Evolutionary conservation across 2,329 filamentous ascomycete species (phyloP), one percentile per base, ranked within the genome.

Genomic region (Arthrobotrys musiformis): DNA sequence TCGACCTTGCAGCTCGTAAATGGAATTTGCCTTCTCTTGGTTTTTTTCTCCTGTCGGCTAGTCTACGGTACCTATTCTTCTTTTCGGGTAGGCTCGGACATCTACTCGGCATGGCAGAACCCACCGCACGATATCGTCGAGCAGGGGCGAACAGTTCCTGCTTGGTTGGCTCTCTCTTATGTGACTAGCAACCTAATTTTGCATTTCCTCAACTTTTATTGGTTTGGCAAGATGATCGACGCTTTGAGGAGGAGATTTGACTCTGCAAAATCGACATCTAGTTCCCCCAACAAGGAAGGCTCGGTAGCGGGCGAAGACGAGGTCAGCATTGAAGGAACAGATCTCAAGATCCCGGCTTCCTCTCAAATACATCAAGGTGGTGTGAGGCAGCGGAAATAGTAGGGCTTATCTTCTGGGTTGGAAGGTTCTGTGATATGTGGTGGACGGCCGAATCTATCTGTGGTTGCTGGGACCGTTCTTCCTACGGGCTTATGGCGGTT

Each of bases 151-250:
- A 85, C 84, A 1, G 84, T 94, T 2, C 92, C 92, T 0, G 33
- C 89, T 0, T 94, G 92, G 92, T 86, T 95, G 22, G 89, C 88
- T 0, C 84, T 83, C 13, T 85, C 89, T 28, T 95, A 95, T 81
- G 83, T 93, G 5, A 86, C 86, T 8, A 90, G 89, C 81, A 95
- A 95, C 82, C 66, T 92, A 19, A 88, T 88, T 0, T 86, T 96
- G 26, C 94, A 93, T 81, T 86, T 87, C 11, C 85, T 96, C 63
- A 96, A 96, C 84, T 90, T 92, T 81, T 92, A 90, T 84, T 96
- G 93, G 93, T 95, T 94, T 82, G 86, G 89, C 81, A 93, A 93
- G 87, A 96, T 96, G 93, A 90, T 96, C 78, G 86, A 89, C 75
- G 92, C 92, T 7, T 89, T 95, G 11, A 87, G 90, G 75, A 93